phyloP scores from a whole-genome alignment of 2,329 filamentous ascomycete species.

The Nemania sp. region DNA sequence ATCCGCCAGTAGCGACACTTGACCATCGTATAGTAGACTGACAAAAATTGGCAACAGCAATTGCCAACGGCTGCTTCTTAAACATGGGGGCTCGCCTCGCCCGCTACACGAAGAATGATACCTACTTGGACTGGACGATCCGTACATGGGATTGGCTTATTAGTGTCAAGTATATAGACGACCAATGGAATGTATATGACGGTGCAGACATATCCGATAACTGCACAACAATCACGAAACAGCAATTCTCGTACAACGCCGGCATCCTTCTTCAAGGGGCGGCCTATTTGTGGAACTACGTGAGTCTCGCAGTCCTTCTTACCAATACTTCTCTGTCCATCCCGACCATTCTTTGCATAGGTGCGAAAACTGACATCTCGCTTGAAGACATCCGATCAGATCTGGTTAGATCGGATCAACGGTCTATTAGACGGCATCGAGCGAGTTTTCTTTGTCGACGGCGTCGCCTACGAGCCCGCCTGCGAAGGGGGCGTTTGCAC shows the following conservation, averaged over 20 bases:
- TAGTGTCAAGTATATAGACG: conserved; percentile 48
- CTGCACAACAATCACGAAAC: conserved; percentile 49
- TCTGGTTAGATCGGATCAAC: conserved; percentile 52
- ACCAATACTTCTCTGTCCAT: not conserved
- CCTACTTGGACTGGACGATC: conserved; percentile 63
- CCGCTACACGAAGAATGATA: conserved; percentile 64
- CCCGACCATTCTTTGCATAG: not conserved
- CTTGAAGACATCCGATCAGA: conserved; percentile 33
- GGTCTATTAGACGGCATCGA: conserved; percentile 51
- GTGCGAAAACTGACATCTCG: not conserved
- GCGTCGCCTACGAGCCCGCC: conserved; percentile 55
- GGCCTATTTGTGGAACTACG: conserved; percentile 49
- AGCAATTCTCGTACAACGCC: conserved; percentile 57
- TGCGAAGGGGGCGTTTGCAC: conserved; percentile 58
- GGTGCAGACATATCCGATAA: conserved; percentile 48
- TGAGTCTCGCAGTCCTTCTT: conserved; percentile 22
- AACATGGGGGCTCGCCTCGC: conserved; percentile 61
- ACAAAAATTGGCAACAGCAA: conserved; percentile 35
- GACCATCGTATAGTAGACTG: not conserved
- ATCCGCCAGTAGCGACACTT: not conserved
- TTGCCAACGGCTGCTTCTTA: conserved; percentile 54
- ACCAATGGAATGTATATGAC: conserved; percentile 51
- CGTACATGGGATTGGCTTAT: conserved; percentile 59
- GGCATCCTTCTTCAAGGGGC: conserved; percentile 51
- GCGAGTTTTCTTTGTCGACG: conserved; percentile 53